phyloP scores from a whole-genome alignment of 2,329 filamentous ascomycete species.

The Arthrocladium fulminans region DNA sequence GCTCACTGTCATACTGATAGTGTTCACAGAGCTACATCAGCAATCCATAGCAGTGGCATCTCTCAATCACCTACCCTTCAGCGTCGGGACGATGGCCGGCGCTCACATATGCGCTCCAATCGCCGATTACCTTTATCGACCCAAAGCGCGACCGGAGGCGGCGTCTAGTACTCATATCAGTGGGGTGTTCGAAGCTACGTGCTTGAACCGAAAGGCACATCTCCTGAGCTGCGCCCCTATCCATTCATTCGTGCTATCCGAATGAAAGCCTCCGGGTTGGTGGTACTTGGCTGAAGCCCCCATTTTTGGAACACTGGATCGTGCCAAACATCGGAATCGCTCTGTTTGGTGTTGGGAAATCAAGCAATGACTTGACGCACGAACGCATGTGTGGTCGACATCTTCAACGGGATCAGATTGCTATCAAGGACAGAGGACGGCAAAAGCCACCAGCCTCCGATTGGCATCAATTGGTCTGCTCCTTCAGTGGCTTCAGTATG shows the following conservation, averaged over 20 bases:
- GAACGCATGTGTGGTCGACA: constrained; percentile 15
- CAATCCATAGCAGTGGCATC: constrained; percentile 43
- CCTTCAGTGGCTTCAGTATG: constrained; percentile 7
- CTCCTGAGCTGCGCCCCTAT: constrained; percentile 45
- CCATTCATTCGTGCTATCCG: constrained; percentile 42
- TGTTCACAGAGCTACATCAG: constrained; percentile 41
- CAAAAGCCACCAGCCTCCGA: not conserved
- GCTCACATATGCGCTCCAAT: constrained; percentile 34
- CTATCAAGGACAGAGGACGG: not conserved
- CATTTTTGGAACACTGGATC: constrained; percentile 23
- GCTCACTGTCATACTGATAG: constrained; percentile 48
- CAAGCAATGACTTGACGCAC: not conserved
- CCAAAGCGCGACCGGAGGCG: constrained; percentile 7
- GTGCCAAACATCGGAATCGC: constrained; percentile 22
- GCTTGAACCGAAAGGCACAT: constrained; percentile 26
- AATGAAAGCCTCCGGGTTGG: constrained; percentile 30
- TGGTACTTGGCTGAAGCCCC: constrained; percentile 25
- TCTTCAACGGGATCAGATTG: constrained; percentile 5
- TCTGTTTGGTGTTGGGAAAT: constrained; percentile 11
- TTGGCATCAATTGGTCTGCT: constrained; percentile 6
- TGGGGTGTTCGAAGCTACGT: not conserved
- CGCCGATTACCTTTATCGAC: constrained; percentile 32
- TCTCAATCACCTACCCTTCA: constrained; percentile 49
- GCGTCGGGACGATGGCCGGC: constrained; percentile 46
- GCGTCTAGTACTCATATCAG: not conserved